Evolutionary conservation across 169 alveolate genomes (phyloP).

Genomic region (Hammondia hammondi): DNA sequence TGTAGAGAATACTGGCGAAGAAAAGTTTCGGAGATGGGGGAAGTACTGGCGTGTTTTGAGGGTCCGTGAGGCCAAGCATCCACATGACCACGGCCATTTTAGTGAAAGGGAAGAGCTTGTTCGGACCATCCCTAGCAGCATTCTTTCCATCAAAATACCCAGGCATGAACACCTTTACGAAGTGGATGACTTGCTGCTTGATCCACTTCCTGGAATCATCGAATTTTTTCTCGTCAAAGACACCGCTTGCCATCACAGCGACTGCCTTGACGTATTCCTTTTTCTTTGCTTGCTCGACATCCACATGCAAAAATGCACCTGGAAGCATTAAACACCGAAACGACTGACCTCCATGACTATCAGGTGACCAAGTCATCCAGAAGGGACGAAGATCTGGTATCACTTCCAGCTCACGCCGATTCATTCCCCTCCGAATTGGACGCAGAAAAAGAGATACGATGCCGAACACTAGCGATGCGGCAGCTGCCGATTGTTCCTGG

Average conservation of each 20-base stretch:
- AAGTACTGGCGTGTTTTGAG: not conserved
- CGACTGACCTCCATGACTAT: too few relatives aligned
- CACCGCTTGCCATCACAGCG: not conserved
- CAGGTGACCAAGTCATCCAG: not conserved
- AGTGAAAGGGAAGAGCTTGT: not conserved
- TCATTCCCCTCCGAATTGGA: not conserved
- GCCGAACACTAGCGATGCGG: not conserved
- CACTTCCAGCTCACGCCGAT: not conserved
- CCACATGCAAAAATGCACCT: slow-evolving; percentile 27
- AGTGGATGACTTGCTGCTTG: not conserved
- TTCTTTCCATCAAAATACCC: not conserved
- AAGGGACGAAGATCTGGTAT: not conserved
- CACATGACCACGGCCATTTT: slow-evolving; percentile 9
- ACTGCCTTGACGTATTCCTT: not conserved
- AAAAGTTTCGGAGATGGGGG: not conserved
- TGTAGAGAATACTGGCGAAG: not conserved
- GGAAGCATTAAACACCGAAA: not conserved
- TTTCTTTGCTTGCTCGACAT: slow-evolving; percentile 4
- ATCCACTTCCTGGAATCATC: not conserved
- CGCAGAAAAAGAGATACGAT: not conserved
- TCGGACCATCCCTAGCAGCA: not conserved
- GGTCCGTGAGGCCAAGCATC: slow-evolving; percentile 10
- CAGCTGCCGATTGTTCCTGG: not conserved
- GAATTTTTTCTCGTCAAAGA: not conserved
- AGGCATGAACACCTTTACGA: not conserved